A percentile compares a stretch with the other conserved stretches of the same genome.
Conservation (phyloP, 2,329 filamentous ascomycete genomes). For the Aspergillus novofumigatus region DNA sequence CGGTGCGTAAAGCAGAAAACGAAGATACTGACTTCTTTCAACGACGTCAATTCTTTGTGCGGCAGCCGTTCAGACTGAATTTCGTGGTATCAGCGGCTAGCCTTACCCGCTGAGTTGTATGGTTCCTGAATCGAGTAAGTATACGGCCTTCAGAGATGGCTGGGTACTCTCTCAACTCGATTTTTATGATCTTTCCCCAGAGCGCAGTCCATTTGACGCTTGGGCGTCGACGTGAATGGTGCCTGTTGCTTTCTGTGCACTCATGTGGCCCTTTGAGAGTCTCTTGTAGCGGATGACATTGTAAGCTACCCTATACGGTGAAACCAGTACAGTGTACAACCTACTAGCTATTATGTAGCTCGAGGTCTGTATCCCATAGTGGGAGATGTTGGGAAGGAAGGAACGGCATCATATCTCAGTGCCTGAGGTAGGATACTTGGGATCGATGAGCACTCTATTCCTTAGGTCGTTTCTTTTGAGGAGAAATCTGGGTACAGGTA, state of each 20-base stretch:
- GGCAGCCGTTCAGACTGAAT: too few relatives aligned
- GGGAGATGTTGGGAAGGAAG: too few relatives aligned
- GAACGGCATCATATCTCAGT: background rate
- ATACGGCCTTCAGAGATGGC: too few relatives aligned
- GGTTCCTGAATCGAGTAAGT: too few relatives aligned
- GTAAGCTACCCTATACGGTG: background rate
- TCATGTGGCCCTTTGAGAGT: background rate
- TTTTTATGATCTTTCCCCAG: too few relatives aligned
- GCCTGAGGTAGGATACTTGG: background rate
- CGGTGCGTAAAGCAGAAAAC: constrained; percentile 2
- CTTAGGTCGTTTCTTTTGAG: background rate
- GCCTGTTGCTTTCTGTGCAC: background rate
- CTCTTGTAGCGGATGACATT: background rate
- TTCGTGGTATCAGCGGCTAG: too few relatives aligned
- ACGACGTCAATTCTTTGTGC: too few relatives aligned
- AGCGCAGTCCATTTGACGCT: too few relatives aligned
- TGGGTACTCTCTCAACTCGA: too few relatives aligned
- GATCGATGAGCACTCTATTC: too few relatives aligned
- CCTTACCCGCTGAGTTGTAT: too few relatives aligned
- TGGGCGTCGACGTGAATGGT: too few relatives aligned
- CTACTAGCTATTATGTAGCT: background rate
- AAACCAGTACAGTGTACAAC: background rate
- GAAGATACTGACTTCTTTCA: background rate
- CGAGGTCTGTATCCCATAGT: background rate
- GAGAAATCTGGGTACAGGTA: background rate